Evolutionary conservation across 1,139 yeast species (phyloP), one percentile per base, ranked within the genome.

Genomic region (Hanseniaspora gamundiae): DNA sequence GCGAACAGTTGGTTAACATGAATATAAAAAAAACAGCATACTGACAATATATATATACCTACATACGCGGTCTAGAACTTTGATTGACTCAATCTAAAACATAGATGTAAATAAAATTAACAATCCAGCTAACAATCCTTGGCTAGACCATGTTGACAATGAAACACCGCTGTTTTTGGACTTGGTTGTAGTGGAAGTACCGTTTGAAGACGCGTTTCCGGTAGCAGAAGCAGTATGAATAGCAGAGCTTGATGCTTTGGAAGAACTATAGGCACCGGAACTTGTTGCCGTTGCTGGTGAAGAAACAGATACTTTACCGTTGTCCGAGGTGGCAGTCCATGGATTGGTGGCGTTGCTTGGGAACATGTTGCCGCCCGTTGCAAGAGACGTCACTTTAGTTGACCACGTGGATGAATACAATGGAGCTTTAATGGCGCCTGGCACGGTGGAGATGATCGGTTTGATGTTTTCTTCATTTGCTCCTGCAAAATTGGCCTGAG

Each of bases 401-500:
- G 38, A 16, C 46, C 46, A 47, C 9, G 48, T 45, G 31, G 38
- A 33, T 7, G 45, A 35, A 20, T 47, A 47, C 2, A 42, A 41
- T 5, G 49, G 49, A 13, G 49, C 49, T n/a, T 30, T 45, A 4
- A 38, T 42, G 13, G 49, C 49, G 10, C 42, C 35, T 20, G 49
- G 49, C 19, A 47, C 35, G 22, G 42, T 29, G 16, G 38, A n/a
- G 4, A 38, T 14, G 13, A 47, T 43, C 11, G 39, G 45, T 5
- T 42, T 38, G 31, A 47, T 41, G 16, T 42, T 24, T 31, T 39
- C 29, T 8, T 39, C 24, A 7, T 41, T 30, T 16, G 44, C 43
- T 7, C 71, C 39, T n/a, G 53, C 51, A 41, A 46, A 61, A 35
- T 62, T 64, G 4, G 78, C 80, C 50, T 73, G 84, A 1, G 93